phyloP scores from a whole-genome alignment of 371 early-diverging fungal genomes.

The Mortierella sp. region DNA sequence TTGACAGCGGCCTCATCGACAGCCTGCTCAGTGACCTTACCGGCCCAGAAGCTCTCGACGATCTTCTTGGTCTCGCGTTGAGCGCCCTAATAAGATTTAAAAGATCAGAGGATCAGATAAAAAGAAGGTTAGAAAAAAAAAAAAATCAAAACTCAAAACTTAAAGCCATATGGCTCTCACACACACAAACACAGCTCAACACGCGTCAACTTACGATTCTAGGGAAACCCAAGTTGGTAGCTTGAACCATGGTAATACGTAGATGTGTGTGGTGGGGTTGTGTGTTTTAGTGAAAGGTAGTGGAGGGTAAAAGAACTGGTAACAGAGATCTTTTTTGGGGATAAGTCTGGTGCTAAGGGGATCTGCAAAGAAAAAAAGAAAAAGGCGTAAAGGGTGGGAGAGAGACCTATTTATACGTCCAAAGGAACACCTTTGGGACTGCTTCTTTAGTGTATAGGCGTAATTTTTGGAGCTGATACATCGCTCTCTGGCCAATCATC shows the following conservation, averaged over 20 bases:
- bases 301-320: constrained; percentile 41
- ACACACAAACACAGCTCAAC: background rate
- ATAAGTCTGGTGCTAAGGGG: constrained; percentile 26
- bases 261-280: constrained; percentile 13
- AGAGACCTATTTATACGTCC: constrained; percentile 18
- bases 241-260: constrained; percentile 68
- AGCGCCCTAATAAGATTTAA: constrained; percentile 67
- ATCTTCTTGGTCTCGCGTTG: constrained; percentile 92
- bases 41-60: constrained; percentile 94
- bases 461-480: background rate
- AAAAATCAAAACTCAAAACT: background rate
- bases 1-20: constrained; percentile 80
- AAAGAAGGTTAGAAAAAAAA: background rate
- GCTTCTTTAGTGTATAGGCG: background rate
- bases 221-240: constrained; percentile 85
- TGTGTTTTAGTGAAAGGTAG: constrained; percentile 8
- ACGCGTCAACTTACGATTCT: constrained; percentile 62
- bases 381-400: constrained; percentile 2
- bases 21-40: constrained; percentile 82
- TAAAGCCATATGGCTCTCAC: background rate
- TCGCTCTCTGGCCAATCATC: constrained; percentile 9
- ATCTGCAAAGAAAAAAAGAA: constrained; percentile 44
- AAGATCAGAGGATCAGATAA: constrained; percentile 17
- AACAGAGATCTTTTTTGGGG: constrained; percentile 49
- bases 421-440: background rate